Evolutionary conservation across 177 flowering plant genomes (phyloP).

Genomic region (Telopea speciosissima): DNA sequence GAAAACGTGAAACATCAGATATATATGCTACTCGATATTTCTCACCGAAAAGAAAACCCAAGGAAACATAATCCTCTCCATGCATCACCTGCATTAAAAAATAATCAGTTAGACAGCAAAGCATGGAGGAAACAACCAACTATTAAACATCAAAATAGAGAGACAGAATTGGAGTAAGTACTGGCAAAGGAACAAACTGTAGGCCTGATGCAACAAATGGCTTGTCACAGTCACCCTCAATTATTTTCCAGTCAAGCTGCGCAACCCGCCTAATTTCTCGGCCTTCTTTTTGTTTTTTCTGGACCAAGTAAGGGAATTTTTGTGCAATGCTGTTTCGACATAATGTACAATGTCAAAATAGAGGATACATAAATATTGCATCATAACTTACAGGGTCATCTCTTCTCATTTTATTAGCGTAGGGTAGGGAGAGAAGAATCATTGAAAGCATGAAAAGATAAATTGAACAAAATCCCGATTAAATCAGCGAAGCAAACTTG

Average conservation of each 20-base stretch:
- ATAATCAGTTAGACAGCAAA: slow-evolving; percentile 11
- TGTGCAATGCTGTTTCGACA: slow-evolving; percentile 47
- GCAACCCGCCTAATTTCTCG: slow-evolving; percentile 87
- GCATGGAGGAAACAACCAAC: background rate
- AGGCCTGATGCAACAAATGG: slow-evolving; percentile 85
- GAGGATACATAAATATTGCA: background rate
- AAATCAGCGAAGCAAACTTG: background rate
- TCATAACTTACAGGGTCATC: no score
- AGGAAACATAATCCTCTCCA: slow-evolving; percentile 90
- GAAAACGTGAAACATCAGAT: slow-evolving; percentile 92
- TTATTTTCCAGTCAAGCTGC: slow-evolving; percentile 79
- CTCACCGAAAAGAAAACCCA: slow-evolving; percentile 93
- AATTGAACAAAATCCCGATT: background rate
- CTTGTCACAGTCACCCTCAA: slow-evolving; percentile 51
- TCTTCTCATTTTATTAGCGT: no score
- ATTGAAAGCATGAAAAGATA: background rate
- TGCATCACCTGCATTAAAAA: slow-evolving; percentile 78
- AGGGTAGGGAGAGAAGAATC: no score
- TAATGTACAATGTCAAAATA: slow-evolving; percentile 7
- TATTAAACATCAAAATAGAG: background rate
- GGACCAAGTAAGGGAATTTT: slow-evolving; percentile 79
- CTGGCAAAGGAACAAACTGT: slow-evolving; percentile 83
- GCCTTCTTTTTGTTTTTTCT: slow-evolving; percentile 66
- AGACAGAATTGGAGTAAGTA: slow-evolving; percentile 34
- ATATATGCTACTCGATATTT: slow-evolving; percentile 76